Base-by-base conservation (phyloP, 805 yeast genomes). In the Candida nitratophila region DNA sequence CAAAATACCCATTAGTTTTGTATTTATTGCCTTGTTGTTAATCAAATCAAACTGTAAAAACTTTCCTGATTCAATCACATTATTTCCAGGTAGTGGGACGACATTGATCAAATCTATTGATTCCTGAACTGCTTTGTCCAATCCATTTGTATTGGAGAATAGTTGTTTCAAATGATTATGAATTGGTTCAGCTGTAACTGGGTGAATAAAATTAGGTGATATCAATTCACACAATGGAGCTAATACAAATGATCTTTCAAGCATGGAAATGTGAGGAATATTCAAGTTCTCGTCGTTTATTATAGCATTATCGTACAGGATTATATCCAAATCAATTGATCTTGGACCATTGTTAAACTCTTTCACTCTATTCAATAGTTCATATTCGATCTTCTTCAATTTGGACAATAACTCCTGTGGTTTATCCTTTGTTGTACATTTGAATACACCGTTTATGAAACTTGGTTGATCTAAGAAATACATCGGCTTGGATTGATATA, bases 401-500 rank as follows among this genome's bases (percentile, higher is more conserved):
- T 71, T 63, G 19, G 60, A 59, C 29, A 93, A 65, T 15, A 93
- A 65, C 1, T 77, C 81, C 30, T 71, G 68, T 1, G 99, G 98
- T 3, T 69, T 50, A 17, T 82, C 68, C 0, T 50, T 50, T 0
- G 96, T 90, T n/a, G 63, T 47, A 15, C 85, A 68, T 50, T 82
- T 77, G 15, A 87, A 57, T 3, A 81, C 95, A 2, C 97, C 98
- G 60, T 93, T 93, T 53, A 81, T 66, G 56, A 93, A 93, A 53
- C 79, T 81, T 2, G 79, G 73, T 64, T 93, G 99, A 44, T 88
- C 86, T 31, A 73, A 62, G 49, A 73, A 79, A 61, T 89, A 93
- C 98, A 93, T 91, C 34, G 99, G 98, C 53, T 83, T 86, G 19
- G 96, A 86, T 46, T 83, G 79, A 61, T 87, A 93, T 44, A 91